Evolutionary conservation across 805 yeast genomes (phyloP).

Genomic region (Cyberlindnera mrakii): DNA sequence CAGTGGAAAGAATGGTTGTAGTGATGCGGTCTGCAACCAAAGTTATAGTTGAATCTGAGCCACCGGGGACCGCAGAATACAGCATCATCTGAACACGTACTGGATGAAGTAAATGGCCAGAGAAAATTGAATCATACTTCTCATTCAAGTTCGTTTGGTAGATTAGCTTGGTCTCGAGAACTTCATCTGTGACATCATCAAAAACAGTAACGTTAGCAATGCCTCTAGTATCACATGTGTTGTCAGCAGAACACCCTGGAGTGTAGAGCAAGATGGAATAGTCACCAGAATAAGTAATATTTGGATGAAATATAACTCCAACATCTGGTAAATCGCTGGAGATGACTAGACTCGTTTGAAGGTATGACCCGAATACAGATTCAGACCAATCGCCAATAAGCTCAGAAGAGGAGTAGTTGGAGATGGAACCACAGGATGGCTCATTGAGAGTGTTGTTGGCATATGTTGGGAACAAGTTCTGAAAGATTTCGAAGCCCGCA

Average conservation of each 20-base stretch:
- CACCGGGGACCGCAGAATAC: conserved; percentile 25
- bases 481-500: conserved; percentile 67
- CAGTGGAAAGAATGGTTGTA: conserved; percentile 43
- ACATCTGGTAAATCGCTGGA: conserved; percentile 28
- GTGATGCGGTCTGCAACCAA: conserved; percentile 69
- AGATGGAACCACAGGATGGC: conserved; percentile 43
- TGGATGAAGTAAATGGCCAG: conserved; percentile 56
- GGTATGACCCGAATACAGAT: conserved; percentile 28
- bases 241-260: conserved; percentile 75
- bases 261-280: conserved; percentile 72
- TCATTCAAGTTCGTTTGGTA: conserved; percentile 77
- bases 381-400: conserved; percentile 26
- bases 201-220: conserved; percentile 69
- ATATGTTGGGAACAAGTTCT: conserved; percentile 47
- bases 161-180: conserved; percentile 39
- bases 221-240: conserved; percentile 66
- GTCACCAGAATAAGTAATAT: conserved; percentile 65
- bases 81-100: conserved; percentile 40
- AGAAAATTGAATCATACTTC: conserved; percentile 73
- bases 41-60: conserved; percentile 28
- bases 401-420: conserved; percentile 23
- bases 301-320: conserved; percentile 56
- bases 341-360: conserved; percentile 26
- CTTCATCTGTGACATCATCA: conserved; percentile 31
- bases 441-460: conserved; percentile 73